Conservation (phyloP, 768 basidiomycete species). For the Lactarius vividus region DNA sequence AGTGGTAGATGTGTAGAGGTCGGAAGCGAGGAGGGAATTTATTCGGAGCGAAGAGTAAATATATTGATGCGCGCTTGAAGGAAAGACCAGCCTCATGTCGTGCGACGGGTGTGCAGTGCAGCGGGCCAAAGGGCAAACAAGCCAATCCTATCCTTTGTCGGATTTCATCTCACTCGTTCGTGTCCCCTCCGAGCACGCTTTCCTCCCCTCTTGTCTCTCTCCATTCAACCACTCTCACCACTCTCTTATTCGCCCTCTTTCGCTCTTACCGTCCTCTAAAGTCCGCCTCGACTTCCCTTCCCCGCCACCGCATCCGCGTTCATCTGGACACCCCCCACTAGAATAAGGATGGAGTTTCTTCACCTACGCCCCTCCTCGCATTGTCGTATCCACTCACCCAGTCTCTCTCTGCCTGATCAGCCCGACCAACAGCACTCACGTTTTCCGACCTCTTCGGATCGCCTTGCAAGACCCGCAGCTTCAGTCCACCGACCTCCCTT, state of each 20-base stretch:
- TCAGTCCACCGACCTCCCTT: not conserved
- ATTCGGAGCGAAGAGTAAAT: slow-evolving; percentile 1
- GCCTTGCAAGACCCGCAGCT: slow-evolving; percentile 6
- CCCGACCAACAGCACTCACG: slow-evolving; percentile 8
- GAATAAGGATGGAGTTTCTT: slow-evolving; percentile 19
- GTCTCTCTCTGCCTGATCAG: not conserved
- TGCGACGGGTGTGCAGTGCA: slow-evolving; percentile 24
- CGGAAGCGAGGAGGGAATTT: slow-evolving; percentile 2
- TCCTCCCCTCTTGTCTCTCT: not conserved
- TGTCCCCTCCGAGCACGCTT: slow-evolving; percentile 5
- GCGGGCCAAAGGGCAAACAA: slow-evolving; percentile 30
- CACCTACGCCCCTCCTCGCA: slow-evolving; percentile 2
- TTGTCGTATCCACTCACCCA: not conserved
- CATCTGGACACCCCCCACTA: slow-evolving; percentile 18
- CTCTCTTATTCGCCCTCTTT: not conserved
- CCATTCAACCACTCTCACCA: not conserved
- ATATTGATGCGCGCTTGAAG: slow-evolving; percentile 22
- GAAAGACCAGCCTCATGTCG: slow-evolving; percentile 27
- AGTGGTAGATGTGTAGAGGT: not conserved
- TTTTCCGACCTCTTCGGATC: slow-evolving; percentile 21
- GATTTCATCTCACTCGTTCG: slow-evolving; percentile 22
- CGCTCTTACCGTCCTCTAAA: slow-evolving; percentile 22
- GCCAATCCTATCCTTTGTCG: slow-evolving; percentile 27
- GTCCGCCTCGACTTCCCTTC: slow-evolving; percentile 18
- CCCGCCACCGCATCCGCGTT: slow-evolving; percentile 18